Percentiles rank a stretch among this genome's conserved stretches.
Evolutionary conservation across 2,329 filamentous ascomycete genomes (phyloP).

Genomic region (Monilinia vaccinii-corymbosi): DNA sequence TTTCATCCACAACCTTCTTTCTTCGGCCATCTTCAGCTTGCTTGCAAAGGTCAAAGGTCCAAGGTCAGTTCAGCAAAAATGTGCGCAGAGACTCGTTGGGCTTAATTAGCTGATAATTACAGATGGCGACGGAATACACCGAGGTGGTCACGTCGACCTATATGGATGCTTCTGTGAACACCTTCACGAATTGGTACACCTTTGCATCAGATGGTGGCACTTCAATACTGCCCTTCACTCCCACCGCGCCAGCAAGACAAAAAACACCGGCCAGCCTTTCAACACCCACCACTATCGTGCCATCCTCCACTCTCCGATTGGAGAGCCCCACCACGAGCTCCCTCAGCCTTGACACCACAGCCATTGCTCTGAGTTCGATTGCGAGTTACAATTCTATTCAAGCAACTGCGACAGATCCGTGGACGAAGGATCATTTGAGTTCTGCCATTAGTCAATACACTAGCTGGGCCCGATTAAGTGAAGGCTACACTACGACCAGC

Average conservation of each 20-base stretch:
- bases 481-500: neutral
- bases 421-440: neutral
- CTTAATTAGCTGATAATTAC: neutral
- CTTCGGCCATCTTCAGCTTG: neutral
- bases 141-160: neutral
- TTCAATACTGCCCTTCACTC: neutral
- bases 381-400: neutral
- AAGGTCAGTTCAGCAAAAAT: neutral
- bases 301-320: neutral
- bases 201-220: neutral
- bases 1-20: neutral
- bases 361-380: neutral
- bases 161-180: neutral
- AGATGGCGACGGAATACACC: neutral
- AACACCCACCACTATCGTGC: neutral
- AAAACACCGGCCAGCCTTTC: neutral
- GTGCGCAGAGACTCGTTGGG: fast-evolving
- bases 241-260: neutral
- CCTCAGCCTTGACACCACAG: no score
- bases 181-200: neutral
- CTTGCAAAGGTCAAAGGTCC: no score
- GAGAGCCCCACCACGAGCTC: neutral
- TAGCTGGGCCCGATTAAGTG: neutral
- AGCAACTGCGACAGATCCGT: neutral
- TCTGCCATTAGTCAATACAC: neutral